Evolutionary conservation across 108 stramenopile species (phyloP).

Genomic region (Nitzschia sp.): DNA sequence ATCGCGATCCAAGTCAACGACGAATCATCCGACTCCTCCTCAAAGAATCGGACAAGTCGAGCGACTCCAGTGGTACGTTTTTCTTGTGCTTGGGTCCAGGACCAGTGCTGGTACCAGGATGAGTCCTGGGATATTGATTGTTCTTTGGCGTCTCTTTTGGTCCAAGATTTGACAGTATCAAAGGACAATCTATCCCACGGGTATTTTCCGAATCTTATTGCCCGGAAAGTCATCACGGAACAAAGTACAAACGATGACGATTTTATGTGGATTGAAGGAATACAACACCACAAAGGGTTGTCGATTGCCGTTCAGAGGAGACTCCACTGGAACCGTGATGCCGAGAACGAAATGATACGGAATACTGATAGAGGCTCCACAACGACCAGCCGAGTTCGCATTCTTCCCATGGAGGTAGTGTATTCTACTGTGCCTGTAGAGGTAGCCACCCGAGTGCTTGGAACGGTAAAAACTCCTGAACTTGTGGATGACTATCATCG

Average conservation of each 20-base stretch:
- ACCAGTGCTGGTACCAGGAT: conserved; percentile 38
- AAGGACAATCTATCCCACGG: conserved; percentile 1
- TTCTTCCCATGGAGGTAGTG: conserved; percentile 64
- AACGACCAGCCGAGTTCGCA: conserved; percentile 30
- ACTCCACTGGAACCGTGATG: conserved; percentile 16
- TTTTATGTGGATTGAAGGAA: conserved; percentile 31
- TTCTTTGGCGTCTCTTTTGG: conserved; percentile 37
- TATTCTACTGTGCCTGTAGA: conserved; percentile 64
- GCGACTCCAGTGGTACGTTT: conserved; percentile 43
- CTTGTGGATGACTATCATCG: conserved; percentile 64
- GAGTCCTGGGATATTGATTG: conserved; percentile 46
- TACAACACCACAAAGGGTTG: conserved; percentile 16
- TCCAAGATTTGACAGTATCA: conserved; percentile 34
- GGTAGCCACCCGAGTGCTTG: conserved; percentile 53
- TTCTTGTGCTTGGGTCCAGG: conserved; percentile 39
- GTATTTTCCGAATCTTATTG: conserved; percentile 26
- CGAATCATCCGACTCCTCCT: conserved; percentile 14
- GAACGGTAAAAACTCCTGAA: conserved; percentile 57
- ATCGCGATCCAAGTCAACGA: conserved; percentile 56
- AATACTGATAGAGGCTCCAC: conserved; percentile 30
- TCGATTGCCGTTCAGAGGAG: conserved; percentile 24
- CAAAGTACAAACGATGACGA: conserved; percentile 10
- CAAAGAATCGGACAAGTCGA: too few relatives aligned
- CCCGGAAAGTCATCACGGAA: not conserved
- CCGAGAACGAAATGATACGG: not conserved